A percentile compares a stretch with the other conserved stretches of the same genome.
These are phyloP conservation scores for Fistulinella prunicolor DNA, from an alignment of 768 basidiomycete genomes.

Conservation along the genomic window DNA sequence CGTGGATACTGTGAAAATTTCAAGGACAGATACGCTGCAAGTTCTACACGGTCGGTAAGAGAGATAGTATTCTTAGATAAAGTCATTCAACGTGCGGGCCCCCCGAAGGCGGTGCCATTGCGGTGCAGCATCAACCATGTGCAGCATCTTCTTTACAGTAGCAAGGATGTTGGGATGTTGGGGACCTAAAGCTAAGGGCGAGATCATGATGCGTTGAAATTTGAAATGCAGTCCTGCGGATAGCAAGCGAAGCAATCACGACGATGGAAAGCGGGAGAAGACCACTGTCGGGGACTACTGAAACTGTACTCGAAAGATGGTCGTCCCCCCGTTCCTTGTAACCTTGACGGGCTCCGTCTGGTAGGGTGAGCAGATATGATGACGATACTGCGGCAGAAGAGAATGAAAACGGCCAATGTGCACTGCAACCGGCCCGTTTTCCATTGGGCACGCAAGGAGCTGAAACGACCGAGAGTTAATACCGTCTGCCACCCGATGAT, in stretches of 20 bases:
- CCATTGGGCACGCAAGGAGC: background rate
- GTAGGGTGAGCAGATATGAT: background rate
- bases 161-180: slow-evolving; percentile 8
- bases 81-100: background rate
- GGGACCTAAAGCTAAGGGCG: background rate
- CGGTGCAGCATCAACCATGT: slow-evolving; percentile 2
- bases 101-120: slow-evolving; percentile 13
- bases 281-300: background rate
- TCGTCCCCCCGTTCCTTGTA: background rate
- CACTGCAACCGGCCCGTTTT: background rate
- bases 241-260: background rate
- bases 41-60: background rate
- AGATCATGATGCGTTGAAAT: too few relatives aligned
- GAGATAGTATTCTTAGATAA: background rate
- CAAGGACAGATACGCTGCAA: background rate
- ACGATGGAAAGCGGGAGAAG: background rate
- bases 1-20: background rate
- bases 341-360: background rate
- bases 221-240: slow-evolving; percentile 1
- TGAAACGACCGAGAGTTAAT: background rate
- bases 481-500: background rate
- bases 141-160: slow-evolving; percentile 2
- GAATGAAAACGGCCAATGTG: background rate
- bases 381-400: background rate
- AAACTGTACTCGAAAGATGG: background rate